phyloP scores from a whole-genome alignment of 2,329 filamentous ascomycete genomes.

The Dryadomyces quercivorus region DNA sequence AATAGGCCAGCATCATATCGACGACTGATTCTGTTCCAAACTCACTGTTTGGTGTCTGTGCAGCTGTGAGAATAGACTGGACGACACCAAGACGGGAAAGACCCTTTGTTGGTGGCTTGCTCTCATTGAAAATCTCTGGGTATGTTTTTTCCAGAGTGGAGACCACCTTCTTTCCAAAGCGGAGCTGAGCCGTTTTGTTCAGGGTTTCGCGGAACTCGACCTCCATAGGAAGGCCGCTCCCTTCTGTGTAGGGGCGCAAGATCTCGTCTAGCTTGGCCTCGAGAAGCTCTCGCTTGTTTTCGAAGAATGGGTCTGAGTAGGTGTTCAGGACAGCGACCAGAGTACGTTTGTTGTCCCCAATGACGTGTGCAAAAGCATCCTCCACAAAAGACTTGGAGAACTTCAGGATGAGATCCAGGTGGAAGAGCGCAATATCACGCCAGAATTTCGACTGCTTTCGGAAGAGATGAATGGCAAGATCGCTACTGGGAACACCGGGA shows the following conservation, averaged over 20 bases:
- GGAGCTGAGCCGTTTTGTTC: not conserved
- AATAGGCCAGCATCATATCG: conserved; percentile 31
- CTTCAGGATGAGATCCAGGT: conserved; percentile 20
- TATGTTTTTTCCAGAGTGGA: not conserved
- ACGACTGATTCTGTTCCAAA: conserved; percentile 27
- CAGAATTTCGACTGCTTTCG: conserved; percentile 25
- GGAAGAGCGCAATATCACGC: conserved; percentile 22
- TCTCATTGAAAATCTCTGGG: not conserved
- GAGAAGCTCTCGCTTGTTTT: conserved; percentile 15
- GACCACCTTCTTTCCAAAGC: not conserved
- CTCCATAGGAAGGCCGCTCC: conserved; percentile 21
- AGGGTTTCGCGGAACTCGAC: conserved; percentile 16
- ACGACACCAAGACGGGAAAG: not conserved
- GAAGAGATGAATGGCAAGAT: conserved; percentile 27
- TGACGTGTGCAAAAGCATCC: conserved; percentile 21
- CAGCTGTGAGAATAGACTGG: not conserved
- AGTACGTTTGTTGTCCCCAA: conserved; percentile 1
- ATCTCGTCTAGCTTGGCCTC: conserved; percentile 26
- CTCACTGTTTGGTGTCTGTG: conserved; percentile 9
- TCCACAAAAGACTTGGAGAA: conserved; percentile 25
- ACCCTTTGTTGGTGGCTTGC: not conserved
- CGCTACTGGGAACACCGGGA: conserved; percentile 23
- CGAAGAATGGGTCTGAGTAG: conserved; percentile 13
- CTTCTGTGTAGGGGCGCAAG: conserved; percentile 21
- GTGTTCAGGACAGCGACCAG: conserved; percentile 15